Base-by-base conservation (phyloP, 2,329 filamentous ascomycete species). In the Pseudogymnoascus sp. region DNA sequence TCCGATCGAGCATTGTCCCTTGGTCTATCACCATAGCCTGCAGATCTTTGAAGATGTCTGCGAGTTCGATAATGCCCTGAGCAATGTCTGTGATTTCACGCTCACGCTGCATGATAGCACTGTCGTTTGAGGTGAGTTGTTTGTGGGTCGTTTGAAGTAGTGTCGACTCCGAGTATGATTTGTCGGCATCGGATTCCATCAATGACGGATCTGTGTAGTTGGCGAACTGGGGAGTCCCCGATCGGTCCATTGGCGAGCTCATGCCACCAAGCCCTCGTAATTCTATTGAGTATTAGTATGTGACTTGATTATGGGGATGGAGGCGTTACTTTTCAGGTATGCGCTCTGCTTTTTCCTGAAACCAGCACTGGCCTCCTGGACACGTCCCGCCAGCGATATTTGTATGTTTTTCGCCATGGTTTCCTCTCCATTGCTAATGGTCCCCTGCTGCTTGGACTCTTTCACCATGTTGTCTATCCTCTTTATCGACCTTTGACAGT, bases 331-430 rank as follows among this genome's bases (percentile, higher is more conserved):
- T 77, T 96, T 97, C 62, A 99, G 77, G 76, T 99, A 99, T 61
- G 88, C 89, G 73, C 93, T 93, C 79, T 99, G 95, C 79, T 97
- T 97, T 82, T 97, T 99, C 71, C 95, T 85, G 74, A 99, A 99
- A 66, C 84, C 82, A 31, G 95, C 89, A 78, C 93, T 97, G 59
- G 91, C 88, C 70, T 97, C 93, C 75, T 97, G 93, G 0, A 97
- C 91, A 66, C 91, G 83, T 1, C 90, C 82, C 0, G 95, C 95
- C 40, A 97, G 82, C 14, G 90, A 95, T 68, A 96, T 91, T 75
- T 97, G 93, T 64, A 99, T 90, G 73, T 99, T 99, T 77, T 86
- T 88, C 61, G 93, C 95, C 93, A 99, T 97, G 11, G 86, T 90
- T 78, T 96, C 92, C 74, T 99, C 95, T 37, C 91, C 91, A 69